These are phyloP conservation scores for Aurifilum marmelostoma DNA, from an alignment of 2,329 filamentous ascomycete species.

Conservation along the genomic window DNA sequence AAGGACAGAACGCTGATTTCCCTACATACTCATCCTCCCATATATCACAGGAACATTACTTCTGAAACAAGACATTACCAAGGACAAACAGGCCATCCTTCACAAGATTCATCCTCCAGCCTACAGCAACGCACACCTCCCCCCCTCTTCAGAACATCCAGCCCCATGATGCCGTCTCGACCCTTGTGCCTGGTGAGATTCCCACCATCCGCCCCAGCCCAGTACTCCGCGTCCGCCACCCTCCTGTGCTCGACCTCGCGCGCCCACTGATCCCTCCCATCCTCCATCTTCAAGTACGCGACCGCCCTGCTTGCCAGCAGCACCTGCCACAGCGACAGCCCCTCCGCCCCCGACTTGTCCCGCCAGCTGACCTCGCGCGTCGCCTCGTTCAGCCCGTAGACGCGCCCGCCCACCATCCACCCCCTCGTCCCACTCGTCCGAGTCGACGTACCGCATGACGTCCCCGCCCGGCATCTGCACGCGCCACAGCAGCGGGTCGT, in stretches of 20 bases:
- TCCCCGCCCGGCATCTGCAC: neutral
- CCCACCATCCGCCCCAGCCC: neutral
- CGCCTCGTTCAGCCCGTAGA: slow-evolving; percentile 5
- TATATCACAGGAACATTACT: no score
- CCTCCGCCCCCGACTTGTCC: neutral
- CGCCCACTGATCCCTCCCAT: neutral
- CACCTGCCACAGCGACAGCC: neutral
- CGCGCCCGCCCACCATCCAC: neutral
- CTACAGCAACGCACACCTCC: no score
- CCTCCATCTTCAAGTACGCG: no score
- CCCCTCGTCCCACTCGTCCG: neutral
- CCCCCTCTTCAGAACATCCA: neutral
- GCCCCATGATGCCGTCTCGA: neutral
- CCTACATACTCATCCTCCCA: no score
- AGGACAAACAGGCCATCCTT: neutral
- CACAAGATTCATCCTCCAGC: neutral
- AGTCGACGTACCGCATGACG: slow-evolving; percentile 1
- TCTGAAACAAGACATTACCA: neutral
- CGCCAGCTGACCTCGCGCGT: neutral
- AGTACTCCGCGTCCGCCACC: neutral
- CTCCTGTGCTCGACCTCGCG: neutral
- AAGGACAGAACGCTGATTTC: neutral
- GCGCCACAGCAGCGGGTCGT: slow-evolving; percentile 2
- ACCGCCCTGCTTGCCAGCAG: neutral
- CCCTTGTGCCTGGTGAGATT: neutral